phyloP scores from a whole-genome alignment of 805 yeast species.

The Ogataea methanolica region DNA sequence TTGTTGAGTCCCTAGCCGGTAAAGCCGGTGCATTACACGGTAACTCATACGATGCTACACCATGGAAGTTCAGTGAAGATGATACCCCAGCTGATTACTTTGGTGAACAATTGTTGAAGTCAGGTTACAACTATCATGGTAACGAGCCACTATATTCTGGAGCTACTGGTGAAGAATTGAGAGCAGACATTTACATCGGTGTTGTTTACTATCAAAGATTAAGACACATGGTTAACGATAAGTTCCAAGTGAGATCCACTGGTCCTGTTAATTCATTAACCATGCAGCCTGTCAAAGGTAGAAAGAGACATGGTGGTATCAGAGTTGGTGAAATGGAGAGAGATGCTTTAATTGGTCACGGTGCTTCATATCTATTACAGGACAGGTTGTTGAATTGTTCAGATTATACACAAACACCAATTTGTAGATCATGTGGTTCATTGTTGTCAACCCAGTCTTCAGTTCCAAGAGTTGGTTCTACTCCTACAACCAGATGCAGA shows the following conservation, averaged over 20 bases:
- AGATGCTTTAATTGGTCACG: constrained; percentile 98
- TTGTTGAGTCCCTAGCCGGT: constrained; percentile 97
- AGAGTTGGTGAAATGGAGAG: constrained; percentile 99
- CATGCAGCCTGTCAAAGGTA: constrained; percentile 99
- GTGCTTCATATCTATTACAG: constrained; percentile 90
- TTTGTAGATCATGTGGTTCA: constrained; percentile 93
- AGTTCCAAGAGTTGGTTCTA: constrained; percentile 85
- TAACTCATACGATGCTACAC: constrained; percentile 94
- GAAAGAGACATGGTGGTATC: constrained; percentile 98
- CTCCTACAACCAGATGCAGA: constrained; percentile 79
- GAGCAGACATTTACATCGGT: constrained; percentile 95
- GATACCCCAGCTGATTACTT: constrained; percentile 97
- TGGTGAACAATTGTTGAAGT: constrained; percentile 81
- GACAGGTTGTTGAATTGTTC: constrained; percentile 93
- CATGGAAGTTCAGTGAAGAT: constrained; percentile 87
- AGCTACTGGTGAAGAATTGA: constrained; percentile 94
- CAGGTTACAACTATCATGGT: constrained; percentile 97
- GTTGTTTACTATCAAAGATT: constrained; percentile 96
- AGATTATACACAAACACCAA: constrained; percentile 86
- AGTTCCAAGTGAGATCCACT: constrained; percentile 98
- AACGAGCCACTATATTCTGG: constrained; percentile 99
- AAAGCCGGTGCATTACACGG: constrained; percentile 98
- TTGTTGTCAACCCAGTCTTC: constrained; percentile 83
- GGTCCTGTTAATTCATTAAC: constrained; percentile 97
- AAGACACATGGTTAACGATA: constrained; percentile 99